Conservation (phyloP, 192 early-diverging fungal genomes). For the Coemansia sp. region DNA sequence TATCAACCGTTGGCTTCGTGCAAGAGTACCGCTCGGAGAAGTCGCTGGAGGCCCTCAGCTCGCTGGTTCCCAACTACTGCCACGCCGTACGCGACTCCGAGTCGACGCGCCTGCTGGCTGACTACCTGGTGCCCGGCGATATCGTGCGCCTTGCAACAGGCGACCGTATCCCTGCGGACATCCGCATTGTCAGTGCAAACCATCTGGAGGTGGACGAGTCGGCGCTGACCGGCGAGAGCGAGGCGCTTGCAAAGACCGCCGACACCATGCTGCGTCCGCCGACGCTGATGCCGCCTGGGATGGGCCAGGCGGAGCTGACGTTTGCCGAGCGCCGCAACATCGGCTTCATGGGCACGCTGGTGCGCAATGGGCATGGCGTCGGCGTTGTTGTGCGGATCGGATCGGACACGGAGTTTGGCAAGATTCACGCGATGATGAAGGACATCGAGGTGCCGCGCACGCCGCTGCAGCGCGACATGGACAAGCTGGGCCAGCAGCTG, state of each 20-base stretch:
- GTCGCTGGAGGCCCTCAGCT: constrained; percentile 87
- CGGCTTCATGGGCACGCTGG: constrained; percentile 93
- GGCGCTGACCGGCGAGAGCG: constrained; percentile 91
- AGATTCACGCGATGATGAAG: constrained; percentile 90
- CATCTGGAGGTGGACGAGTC: constrained; percentile 93
- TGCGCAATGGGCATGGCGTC: constrained; percentile 81
- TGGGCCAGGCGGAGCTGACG: constrained; percentile 28
- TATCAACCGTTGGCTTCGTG: constrained; percentile 87
- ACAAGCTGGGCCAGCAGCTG: constrained; percentile 67
- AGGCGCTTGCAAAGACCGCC: constrained; percentile 73
- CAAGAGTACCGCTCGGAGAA: constrained; percentile 94
- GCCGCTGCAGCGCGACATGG: constrained; percentile 93
- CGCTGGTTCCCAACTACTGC: constrained; percentile 83
- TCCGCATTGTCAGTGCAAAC: constrained; percentile 72
- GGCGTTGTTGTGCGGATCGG: constrained; percentile 92
- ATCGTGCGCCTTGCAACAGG: constrained; percentile 83
- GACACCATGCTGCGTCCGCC: constrained; percentile 51
- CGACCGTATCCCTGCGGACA: constrained; percentile 92
- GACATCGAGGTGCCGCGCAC: constrained; percentile 90
- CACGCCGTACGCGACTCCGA: constrained; percentile 74
- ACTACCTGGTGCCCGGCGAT: constrained; percentile 90
- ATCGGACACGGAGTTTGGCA: constrained; percentile 91
- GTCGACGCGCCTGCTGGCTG: constrained; percentile 63
- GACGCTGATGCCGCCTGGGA: constrained; percentile 15
- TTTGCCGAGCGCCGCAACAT: constrained; percentile 69